Evolutionary conservation across 345 rosid genomes (phyloP).

Genomic region (Acer saccharum): DNA sequence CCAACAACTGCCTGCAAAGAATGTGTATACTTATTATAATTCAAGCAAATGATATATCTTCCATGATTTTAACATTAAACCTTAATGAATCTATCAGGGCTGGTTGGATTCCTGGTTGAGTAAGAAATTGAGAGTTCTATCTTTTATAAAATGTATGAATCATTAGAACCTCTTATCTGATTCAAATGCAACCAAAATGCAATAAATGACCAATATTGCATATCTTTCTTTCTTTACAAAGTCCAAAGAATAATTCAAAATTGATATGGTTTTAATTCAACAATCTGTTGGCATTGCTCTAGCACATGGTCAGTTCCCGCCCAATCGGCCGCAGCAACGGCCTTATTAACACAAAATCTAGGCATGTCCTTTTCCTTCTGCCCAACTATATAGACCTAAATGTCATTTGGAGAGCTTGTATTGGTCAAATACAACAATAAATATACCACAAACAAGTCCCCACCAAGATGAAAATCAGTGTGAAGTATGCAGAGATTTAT

Average conservation of each 20-base stretch:
- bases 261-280: constrained; percentile 22
- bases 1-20: too few relatives aligned
- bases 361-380: constrained; percentile 13
- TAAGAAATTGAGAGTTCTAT: neutral
- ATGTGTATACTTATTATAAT: too few relatives aligned
- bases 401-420: neutral
- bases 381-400: neutral
- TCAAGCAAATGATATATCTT: too few relatives aligned
- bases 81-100: too few relatives aligned
- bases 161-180: neutral
- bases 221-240: neutral
- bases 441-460: neutral
- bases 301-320: constrained; percentile 15
- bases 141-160: neutral
- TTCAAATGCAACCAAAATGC: constrained; percentile 23
- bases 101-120: too few relatives aligned
- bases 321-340: neutral
- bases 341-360: neutral
- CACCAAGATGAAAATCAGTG: constrained; percentile 1
- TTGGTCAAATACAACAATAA: neutral
- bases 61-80: too few relatives aligned
- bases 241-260: constrained; percentile 4
- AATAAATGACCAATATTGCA: too few relatives aligned
- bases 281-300: neutral
- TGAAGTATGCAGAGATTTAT: neutral